A percentile compares a stretch with the other conserved stretches of the same genome.
Evolutionary conservation across 495 filamentous ascomycete species (phyloP).

Genomic region (Cercophora sp.): DNA sequence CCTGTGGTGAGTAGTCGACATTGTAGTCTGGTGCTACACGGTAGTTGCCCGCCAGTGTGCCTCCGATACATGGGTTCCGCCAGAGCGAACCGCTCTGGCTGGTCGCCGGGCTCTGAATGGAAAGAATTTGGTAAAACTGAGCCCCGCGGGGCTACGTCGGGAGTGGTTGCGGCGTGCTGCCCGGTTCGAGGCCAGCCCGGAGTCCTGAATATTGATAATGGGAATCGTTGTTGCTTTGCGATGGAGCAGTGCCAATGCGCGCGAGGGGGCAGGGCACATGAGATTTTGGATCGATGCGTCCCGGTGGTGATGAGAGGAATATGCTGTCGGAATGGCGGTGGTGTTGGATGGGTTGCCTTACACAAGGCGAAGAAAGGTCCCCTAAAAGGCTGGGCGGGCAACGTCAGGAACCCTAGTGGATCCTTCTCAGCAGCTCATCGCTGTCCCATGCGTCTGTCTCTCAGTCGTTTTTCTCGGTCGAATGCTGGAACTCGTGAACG

Average conservation of each 20-base stretch:
- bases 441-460: slow-evolving; percentile 23
- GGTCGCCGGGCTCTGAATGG: slow-evolving; percentile 55
- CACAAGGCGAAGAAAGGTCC: slow-evolving; percentile 16
- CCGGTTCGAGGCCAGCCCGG: slow-evolving; percentile 9
- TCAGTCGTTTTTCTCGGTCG: slow-evolving; percentile 6
- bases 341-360: slow-evolving; percentile 9
- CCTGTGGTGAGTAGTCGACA: slow-evolving; percentile 62
- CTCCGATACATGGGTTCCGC: slow-evolving; percentile 67
- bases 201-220: slow-evolving; percentile 9
- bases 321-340: slow-evolving; percentile 21
- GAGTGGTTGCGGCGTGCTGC: slow-evolving; percentile 13
- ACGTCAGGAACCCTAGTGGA: slow-evolving; percentile 22
- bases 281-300: slow-evolving; percentile 26
- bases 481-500: slow-evolving; percentile 6
- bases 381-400: slow-evolving; percentile 29
- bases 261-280: slow-evolving; percentile 34
- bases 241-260: slow-evolving; percentile 18
- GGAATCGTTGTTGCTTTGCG: slow-evolving; percentile 4
- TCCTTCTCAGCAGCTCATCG: slow-evolving; percentile 34
- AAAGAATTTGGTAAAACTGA: slow-evolving; percentile 46
- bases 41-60: slow-evolving; percentile 63
- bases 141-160: slow-evolving; percentile 44
- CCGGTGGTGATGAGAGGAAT: slow-evolving; percentile 20
- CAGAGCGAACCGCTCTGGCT: slow-evolving; percentile 68
- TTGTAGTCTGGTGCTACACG: slow-evolving; percentile 55